Base-by-base conservation (phyloP, 2,329 filamentous ascomycete species). In the Plectosphaerella sp. region DNA sequence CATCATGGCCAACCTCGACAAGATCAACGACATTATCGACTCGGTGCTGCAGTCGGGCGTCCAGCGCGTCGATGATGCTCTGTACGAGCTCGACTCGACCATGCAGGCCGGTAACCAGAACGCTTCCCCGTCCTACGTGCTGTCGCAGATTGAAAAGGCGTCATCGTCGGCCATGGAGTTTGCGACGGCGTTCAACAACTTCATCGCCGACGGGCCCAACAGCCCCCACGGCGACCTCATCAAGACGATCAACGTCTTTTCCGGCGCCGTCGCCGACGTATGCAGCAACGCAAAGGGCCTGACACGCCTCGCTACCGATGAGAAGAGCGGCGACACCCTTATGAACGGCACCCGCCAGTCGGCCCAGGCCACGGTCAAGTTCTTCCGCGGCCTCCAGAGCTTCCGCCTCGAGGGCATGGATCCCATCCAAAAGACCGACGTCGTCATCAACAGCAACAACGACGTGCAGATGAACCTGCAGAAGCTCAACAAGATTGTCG, bases 41-140 rank as follows among this genome's bases (percentile, higher is more conserved):
- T 96, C 93, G 0, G 94, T 99, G 4, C 77, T 99, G 39, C 92
- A 97, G 67, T 87, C 90, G 47, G 94, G 92, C 59, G 91, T 97
- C 20, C 86, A 94, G 63, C 87, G 94, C 45, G 92, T 99, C 14
- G 94, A 99, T 63, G 94, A 99, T 70, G 91, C 94, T 43, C 77
- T 99, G 36, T 99, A 99, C 72, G 94, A 99, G 70, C 79, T 99
- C 43, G 94, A 99, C 70, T 97, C 94, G 18, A 89, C 89, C 18
- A 97, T 97, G 91, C 93, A 97, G 68, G 94, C 93, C 41, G 94
- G 94, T 69, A 99, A 99, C 74, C 94, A 97, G 73, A 99, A 95
- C 64, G 94, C 94, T 1, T 96, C 92, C 41, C 91, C 94, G 14
- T 84, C 93, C 2, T 97, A 95, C 66, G 92, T 99, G 12, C 78